Evolutionary conservation across 495 filamentous ascomycete species (phyloP).

Genomic region (Evansstolkia leycettana): DNA sequence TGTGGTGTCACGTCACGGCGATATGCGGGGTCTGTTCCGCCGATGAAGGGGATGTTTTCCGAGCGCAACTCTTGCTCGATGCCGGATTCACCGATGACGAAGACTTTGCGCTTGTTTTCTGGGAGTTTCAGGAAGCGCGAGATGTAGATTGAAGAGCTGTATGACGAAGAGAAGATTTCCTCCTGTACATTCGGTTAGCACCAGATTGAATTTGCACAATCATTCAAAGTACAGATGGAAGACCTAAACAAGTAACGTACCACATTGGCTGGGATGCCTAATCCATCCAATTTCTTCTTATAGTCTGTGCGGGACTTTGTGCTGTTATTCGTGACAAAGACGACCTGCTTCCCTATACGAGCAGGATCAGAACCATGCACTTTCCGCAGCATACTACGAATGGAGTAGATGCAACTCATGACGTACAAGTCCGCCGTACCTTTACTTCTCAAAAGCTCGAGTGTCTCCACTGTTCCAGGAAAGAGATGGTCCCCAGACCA

Average conservation of each 20-base stretch:
- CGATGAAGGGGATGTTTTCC: conserved; percentile 69
- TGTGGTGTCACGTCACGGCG: conserved; percentile 63
- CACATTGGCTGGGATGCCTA: conserved; percentile 66
- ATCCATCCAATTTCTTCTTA: conserved; percentile 71
- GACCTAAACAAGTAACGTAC: conserved; percentile 25
- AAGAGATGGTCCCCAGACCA: conserved; percentile 93
- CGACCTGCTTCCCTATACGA: conserved; percentile 65
- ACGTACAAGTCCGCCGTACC: conserved; percentile 33
- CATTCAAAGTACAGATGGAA: too few relatives aligned
- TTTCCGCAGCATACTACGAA: conserved; percentile 2
- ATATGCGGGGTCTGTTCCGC: conserved; percentile 74
- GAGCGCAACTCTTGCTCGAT: conserved; percentile 77
- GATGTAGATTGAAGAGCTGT: conserved; percentile 93
- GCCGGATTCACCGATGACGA: conserved; percentile 79
- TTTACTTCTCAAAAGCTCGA: conserved; percentile 66
- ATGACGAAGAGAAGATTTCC: conserved; percentile 92
- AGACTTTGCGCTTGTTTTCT: conserved; percentile 76
- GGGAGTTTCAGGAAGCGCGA: conserved; percentile 76
- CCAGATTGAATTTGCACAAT: background rate
- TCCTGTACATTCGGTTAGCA: conserved; percentile 38
- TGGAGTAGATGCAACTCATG: too few relatives aligned
- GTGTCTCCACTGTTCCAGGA: conserved; percentile 66
- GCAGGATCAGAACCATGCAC: background rate
- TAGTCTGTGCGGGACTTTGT: conserved; percentile 92
- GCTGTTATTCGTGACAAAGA: conserved; percentile 99